phyloP scores from a whole-genome alignment of 1,284 basidiomycete species.

The Cutaneotrichosporon spelunceum region DNA sequence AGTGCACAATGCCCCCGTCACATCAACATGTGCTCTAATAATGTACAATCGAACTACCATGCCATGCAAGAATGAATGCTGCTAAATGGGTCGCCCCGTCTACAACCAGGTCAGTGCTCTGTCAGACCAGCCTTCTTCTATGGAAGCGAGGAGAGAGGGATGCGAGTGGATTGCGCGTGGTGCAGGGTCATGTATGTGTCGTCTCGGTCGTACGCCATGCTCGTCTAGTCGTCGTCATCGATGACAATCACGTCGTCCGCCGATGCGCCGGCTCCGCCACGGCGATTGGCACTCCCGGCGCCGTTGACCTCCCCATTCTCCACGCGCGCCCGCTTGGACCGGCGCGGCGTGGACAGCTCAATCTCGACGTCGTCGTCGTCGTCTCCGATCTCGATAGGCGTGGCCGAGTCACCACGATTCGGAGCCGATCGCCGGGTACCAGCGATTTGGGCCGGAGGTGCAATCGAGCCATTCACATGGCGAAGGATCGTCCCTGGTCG shows the following conservation, averaged over 20 bases:
- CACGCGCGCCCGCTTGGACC: conserved; percentile 19
- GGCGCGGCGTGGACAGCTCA: conserved; percentile 10
- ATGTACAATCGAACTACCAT: background rate
- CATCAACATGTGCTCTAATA: background rate
- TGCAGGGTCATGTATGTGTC: background rate
- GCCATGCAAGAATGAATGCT: conserved; percentile 9
- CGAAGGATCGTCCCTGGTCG: conserved; percentile 20
- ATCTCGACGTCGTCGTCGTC: conserved; percentile 21
- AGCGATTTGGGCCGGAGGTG: conserved; percentile 7
- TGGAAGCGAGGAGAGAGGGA: background rate
- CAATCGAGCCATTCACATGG: conserved; percentile 19
- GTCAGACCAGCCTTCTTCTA: background rate
- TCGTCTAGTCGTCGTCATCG: conserved; percentile 27
- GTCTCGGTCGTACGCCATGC: background rate
- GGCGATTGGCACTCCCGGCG: background rate
- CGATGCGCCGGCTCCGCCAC: background rate
- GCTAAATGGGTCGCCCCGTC: background rate
- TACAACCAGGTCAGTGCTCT: background rate
- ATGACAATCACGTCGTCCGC: conserved; percentile 42
- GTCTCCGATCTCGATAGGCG: conserved; percentile 13
- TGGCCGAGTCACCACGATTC: conserved; percentile 8
- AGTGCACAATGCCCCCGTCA: background rate
- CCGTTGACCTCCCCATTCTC: background rate
- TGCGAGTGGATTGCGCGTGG: background rate
- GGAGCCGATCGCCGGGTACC: conserved; percentile 16